Evolutionary conservation across 345 rosid species (phyloP).

Genomic region (Ceriops decandra): DNA sequence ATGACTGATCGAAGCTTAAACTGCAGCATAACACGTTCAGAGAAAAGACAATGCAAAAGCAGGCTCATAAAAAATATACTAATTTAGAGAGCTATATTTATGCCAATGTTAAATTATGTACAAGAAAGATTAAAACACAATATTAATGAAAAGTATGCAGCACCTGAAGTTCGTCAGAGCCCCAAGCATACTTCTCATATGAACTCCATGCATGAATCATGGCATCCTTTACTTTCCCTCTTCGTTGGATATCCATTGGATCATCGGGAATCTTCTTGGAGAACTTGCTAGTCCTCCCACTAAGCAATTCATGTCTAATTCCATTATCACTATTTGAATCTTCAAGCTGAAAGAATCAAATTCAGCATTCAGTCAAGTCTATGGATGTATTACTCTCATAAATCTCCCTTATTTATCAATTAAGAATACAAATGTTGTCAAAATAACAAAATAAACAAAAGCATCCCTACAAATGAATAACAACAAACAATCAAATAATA

Average conservation of each 20-base stretch:
- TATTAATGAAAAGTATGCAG: neutral
- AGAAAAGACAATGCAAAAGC: neutral
- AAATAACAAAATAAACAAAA: neutral
- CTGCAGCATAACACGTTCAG: neutral
- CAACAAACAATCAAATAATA: neutral
- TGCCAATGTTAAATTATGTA: neutral
- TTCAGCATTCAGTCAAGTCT: constrained; percentile 1
- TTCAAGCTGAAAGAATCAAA: constrained; percentile 46
- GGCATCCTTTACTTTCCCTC: constrained; percentile 32
- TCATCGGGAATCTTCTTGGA: constrained; percentile 15
- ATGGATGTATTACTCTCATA: neutral
- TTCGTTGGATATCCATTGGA: constrained; percentile 17
- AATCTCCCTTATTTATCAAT: neutral
- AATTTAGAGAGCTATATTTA: neutral
- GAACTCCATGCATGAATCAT: constrained; percentile 34
- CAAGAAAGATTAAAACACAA: neutral
- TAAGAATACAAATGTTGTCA: neutral
- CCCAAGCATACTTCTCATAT: constrained; percentile 35
- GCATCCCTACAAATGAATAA: neutral
- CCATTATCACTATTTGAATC: constrained; percentile 35
- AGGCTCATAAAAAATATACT: neutral
- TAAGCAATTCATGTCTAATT: constrained; percentile 14
- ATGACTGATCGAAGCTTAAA: neutral
- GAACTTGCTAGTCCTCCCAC: constrained; percentile 12
- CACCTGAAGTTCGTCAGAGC: constrained; percentile 33